Conservation (phyloP, 306 rosid genomes). For the Benincasa hispida region DNA sequence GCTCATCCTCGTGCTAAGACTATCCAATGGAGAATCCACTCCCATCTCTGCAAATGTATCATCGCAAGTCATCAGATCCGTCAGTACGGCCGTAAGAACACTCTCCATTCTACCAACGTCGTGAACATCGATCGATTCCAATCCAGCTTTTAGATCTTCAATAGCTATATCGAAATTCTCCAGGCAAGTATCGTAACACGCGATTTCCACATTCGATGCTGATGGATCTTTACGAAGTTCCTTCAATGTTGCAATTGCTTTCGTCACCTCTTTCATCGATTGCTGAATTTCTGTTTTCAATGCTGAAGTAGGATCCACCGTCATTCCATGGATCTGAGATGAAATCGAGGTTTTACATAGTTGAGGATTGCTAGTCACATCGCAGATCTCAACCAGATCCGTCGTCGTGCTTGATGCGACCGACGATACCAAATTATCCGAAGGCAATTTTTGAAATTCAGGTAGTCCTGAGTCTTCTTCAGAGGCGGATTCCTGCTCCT, state of each 20-base stretch:
- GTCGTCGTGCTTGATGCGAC: neutral
- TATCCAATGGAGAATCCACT: neutral
- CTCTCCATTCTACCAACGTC: neutral
- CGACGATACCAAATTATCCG: neutral
- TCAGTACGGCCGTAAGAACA: neutral
- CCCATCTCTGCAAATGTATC: conserved; percentile 2
- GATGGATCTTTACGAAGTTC: neutral
- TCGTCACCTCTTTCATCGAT: neutral
- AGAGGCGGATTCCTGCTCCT: no score
- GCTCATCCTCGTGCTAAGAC: neutral
- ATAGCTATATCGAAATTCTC: neutral
- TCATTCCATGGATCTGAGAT: neutral
- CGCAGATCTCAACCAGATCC: neutral
- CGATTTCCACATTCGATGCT: neutral
- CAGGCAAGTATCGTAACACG: neutral
- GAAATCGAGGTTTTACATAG: neutral
- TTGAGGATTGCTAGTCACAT: neutral
- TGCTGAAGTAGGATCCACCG: neutral
- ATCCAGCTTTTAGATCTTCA: neutral
- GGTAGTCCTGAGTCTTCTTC: neutral
- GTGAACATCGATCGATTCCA: neutral
- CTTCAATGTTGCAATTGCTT: neutral
- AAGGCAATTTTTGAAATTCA: neutral
- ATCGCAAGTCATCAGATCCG: conserved; percentile 1
- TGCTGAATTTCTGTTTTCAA: neutral